Evolutionary conservation across 2,329 filamentous ascomycete species (phyloP).

Genomic region (Fusarium sp.): DNA sequence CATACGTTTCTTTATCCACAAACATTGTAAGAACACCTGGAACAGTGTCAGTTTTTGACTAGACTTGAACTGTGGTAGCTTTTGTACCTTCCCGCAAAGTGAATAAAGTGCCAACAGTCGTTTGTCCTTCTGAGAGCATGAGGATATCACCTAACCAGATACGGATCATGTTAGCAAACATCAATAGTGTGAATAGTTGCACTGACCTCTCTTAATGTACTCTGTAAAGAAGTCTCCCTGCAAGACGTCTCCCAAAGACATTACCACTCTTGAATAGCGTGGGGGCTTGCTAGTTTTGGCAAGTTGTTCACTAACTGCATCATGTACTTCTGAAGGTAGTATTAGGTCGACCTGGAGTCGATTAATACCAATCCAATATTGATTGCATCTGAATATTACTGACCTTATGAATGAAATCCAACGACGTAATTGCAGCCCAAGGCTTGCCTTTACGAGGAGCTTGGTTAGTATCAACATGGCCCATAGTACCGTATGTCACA

Average conservation of each 20-base stretch:
- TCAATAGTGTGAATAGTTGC: accelerated
- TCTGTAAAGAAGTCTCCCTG: slow-evolving; percentile 82
- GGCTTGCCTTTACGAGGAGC: slow-evolving; percentile 79
- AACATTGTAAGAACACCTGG: slow-evolving; percentile 79
- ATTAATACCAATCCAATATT: background rate
- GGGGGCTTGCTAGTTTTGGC: slow-evolving; percentile 53
- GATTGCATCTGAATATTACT: background rate
- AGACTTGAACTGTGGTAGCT: background rate
- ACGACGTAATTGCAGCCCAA: slow-evolving; percentile 74
- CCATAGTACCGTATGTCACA: slow-evolving; percentile 76
- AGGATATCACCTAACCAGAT: slow-evolving; percentile 73
- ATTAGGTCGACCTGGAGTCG: slow-evolving; percentile 71
- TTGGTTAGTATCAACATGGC: slow-evolving; percentile 77
- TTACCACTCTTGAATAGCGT: slow-evolving; percentile 74
- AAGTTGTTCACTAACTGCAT: slow-evolving; percentile 66
- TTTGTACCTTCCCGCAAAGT: slow-evolving; percentile 73
- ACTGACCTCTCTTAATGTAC: slow-evolving; percentile 82
- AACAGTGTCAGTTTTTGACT: slow-evolving; percentile 1
- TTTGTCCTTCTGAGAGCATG: slow-evolving; percentile 84
- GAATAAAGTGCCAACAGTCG: slow-evolving; percentile 78
- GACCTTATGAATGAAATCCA: slow-evolving; percentile 77
- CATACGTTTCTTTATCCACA: slow-evolving; percentile 84
- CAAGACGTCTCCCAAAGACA: slow-evolving; percentile 79
- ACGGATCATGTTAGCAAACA: slow-evolving; percentile 2
- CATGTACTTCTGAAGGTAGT: slow-evolving; percentile 73